These are phyloP conservation scores for Crepidotus variabilis DNA, from an alignment of 768 basidiomycete species.

Conservation along the genomic window DNA sequence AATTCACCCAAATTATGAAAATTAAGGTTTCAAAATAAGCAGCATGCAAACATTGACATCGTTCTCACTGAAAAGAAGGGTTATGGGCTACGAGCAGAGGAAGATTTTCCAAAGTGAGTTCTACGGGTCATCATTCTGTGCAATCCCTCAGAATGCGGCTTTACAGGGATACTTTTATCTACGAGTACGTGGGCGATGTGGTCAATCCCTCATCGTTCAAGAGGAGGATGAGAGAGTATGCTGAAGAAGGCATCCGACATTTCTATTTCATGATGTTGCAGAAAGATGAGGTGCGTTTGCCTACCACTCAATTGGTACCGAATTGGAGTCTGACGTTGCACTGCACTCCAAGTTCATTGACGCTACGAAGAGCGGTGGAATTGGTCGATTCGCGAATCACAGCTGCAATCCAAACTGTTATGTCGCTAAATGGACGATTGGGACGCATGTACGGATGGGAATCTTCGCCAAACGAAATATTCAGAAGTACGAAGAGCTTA, in stretches of 20 bases:
- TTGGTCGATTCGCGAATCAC: slow-evolving; percentile 97
- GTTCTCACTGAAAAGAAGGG: slow-evolving; percentile 96
- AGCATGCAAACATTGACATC: slow-evolving; percentile 86
- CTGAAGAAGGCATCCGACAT: slow-evolving; percentile 87
- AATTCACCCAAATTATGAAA: slow-evolving; percentile 2
- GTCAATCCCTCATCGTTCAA: slow-evolving; percentile 83
- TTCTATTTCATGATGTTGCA: slow-evolving; percentile 99
- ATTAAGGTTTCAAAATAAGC: slow-evolving; percentile 77
- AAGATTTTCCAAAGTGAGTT: slow-evolving; percentile 61
- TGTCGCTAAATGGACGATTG: slow-evolving; percentile 97
- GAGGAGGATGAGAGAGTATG: slow-evolving; percentile 93
- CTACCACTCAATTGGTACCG: background rate
- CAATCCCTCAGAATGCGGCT: slow-evolving; percentile 7
- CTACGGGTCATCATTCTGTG: background rate
- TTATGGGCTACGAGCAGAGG: slow-evolving; percentile 81
- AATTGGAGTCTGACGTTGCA: background rate
- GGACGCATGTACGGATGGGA: slow-evolving; percentile 88
- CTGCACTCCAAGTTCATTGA: slow-evolving; percentile 75
- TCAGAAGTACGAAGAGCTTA: slow-evolving; percentile 80
- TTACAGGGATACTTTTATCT: slow-evolving; percentile 84
- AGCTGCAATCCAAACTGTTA: slow-evolving; percentile 97
- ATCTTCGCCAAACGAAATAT: slow-evolving; percentile 91
- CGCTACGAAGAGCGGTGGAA: slow-evolving; percentile 94
- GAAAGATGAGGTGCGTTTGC: slow-evolving; percentile 81
- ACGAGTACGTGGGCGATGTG: slow-evolving; percentile 98